These are phyloP conservation scores for Phaeosphaeriaceae sp. DNA, from an alignment of 2,329 filamentous ascomycete species.

Conservation along the genomic window DNA sequence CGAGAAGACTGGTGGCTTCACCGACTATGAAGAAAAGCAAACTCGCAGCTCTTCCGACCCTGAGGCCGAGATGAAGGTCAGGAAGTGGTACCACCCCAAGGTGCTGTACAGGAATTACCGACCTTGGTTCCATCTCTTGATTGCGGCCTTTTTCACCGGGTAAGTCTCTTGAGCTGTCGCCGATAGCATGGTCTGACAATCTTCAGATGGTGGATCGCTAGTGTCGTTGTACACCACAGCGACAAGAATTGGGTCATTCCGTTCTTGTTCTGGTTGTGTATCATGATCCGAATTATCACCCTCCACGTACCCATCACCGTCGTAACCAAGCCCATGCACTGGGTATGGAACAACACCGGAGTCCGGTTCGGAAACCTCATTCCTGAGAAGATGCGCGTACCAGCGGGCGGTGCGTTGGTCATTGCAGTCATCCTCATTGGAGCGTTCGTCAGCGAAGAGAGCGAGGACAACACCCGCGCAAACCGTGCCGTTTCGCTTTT, in stretches of 20 bases:
- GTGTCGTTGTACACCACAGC: conserved; percentile 74
- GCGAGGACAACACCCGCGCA: conserved; percentile 76
- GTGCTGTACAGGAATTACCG: conserved; percentile 51
- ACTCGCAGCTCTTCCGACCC: conserved; percentile 36
- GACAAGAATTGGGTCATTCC: conserved; percentile 84
- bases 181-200: conserved; percentile 25
- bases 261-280: conserved; percentile 79
- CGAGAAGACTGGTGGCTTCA: conserved; percentile 44
- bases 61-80: conserved; percentile 28
- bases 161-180: conserved; percentile 35
- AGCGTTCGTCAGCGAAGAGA: conserved; percentile 76
- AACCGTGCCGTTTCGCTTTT: conserved; percentile 85
- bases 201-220: conserved; percentile 76
- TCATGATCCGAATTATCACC: conserved; percentile 77
- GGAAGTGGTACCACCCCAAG: conserved; percentile 24
- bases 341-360: conserved; percentile 72
- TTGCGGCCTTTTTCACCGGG: conserved; percentile 62
- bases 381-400: conserved; percentile 71
- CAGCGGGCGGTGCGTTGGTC: conserved; percentile 69
- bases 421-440: conserved; percentile 79
- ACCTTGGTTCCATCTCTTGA: conserved; percentile 50
- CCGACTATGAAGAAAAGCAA: conserved; percentile 52
- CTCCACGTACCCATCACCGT: conserved; percentile 75
- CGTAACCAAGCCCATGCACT: conserved; percentile 71
- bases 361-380: conserved; percentile 67